Conservation (phyloP, 2,329 filamentous ascomycete species). For the Cercospora sp. region DNA sequence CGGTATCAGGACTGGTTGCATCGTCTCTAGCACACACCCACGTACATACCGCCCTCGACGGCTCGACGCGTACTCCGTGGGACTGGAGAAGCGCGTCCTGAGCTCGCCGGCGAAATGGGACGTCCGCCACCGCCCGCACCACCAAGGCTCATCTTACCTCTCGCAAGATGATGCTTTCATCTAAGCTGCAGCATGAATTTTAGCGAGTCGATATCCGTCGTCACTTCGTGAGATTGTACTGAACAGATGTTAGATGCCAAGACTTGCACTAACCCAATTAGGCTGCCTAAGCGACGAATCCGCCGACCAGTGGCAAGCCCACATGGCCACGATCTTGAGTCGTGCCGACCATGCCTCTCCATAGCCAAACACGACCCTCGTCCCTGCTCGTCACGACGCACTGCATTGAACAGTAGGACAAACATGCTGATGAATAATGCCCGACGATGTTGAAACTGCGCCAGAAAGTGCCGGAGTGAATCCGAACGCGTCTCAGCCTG, state of each 20-base stretch:
- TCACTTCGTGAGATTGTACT: not conserved
- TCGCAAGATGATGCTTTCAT: not conserved
- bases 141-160: constrained; percentile 62
- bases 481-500: not conserved
- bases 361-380: not conserved
- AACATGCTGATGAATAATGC: constrained; percentile 25
- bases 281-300: not conserved
- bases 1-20: constrained; percentile 13
- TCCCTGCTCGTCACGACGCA: not conserved
- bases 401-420: not conserved
- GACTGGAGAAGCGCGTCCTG: constrained; percentile 75
- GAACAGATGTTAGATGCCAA: constrained; percentile 9
- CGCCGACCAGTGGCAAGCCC: not conserved
- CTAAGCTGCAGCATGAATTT: not conserved
- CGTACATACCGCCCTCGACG: constrained; percentile 69
- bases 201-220: not conserved
- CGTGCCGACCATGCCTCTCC: not conserved
- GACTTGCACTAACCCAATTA: not conserved
- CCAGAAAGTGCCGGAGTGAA: constrained; percentile 12
- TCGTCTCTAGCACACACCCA: constrained; percentile 14
- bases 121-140: constrained; percentile 54
- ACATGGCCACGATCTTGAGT: not conserved
- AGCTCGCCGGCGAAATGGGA: constrained; percentile 76
- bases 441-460: constrained; percentile 17
- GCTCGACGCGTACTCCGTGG: constrained; percentile 76